Percentiles rank a stretch among this genome's conserved stretches.
Conservation (phyloP, 2,329 filamentous ascomycete species). For the Cytospora piceae region DNA sequence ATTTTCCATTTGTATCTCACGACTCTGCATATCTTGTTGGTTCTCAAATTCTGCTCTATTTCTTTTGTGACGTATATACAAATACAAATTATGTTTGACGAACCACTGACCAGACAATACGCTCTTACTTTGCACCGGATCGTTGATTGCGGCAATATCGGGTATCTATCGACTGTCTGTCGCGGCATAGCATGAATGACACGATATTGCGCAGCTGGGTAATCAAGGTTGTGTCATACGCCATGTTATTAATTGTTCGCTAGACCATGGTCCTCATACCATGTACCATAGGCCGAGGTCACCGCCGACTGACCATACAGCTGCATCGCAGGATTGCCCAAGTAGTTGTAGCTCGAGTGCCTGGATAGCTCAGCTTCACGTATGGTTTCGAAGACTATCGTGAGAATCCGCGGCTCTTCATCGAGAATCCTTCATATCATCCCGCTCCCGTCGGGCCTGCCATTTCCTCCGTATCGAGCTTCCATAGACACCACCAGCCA, state of each 20-base stretch:
- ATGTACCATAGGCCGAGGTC: background rate
- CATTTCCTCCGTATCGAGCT: conserved; percentile 33
- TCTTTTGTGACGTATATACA: background rate
- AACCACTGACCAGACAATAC: background rate
- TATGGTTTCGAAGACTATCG: background rate
- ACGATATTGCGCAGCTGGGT: too few relatives aligned
- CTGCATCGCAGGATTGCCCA: background rate
- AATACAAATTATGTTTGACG: background rate
- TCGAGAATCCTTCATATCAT: conserved; percentile 20
- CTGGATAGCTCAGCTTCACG: background rate
- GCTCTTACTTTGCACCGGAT: background rate
- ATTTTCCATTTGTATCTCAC: background rate
- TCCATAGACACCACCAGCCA: conserved; percentile 39
- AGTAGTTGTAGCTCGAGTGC: background rate
- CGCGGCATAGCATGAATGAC: too few relatives aligned
- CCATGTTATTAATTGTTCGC: background rate
- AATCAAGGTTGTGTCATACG: too few relatives aligned
- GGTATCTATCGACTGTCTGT: too few relatives aligned
- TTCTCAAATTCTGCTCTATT: background rate
- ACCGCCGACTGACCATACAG: background rate
- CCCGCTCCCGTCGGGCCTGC: conserved; percentile 30
- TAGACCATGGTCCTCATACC: background rate
- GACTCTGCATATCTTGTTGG: background rate
- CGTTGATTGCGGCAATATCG: background rate
- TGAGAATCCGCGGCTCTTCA: background rate